These are phyloP conservation scores for Aureoboletus auriporus DNA, from an alignment of 768 basidiomycete species.

Conservation along the genomic window DNA sequence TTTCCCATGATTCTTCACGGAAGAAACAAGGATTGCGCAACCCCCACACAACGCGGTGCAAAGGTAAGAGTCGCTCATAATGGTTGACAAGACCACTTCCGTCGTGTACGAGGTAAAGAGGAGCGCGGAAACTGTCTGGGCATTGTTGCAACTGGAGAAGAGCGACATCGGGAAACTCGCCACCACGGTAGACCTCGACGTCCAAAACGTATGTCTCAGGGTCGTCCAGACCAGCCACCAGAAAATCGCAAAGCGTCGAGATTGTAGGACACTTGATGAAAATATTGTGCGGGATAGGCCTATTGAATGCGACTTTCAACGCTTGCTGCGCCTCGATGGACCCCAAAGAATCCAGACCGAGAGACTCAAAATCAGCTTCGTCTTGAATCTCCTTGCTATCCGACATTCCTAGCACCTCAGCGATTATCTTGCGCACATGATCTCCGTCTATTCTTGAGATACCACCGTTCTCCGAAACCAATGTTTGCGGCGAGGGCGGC, in stretches of 20 bases:
- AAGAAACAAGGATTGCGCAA: constrained; percentile 55
- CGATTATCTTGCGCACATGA: constrained; percentile 38
- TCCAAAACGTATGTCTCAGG: not conserved
- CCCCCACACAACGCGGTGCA: constrained; percentile 57
- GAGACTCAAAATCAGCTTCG: constrained; percentile 41
- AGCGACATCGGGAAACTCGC: constrained; percentile 20
- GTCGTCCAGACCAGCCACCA: constrained; percentile 1
- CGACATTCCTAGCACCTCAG: constrained; percentile 38
- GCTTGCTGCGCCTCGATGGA: constrained; percentile 57
- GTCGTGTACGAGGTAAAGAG: constrained; percentile 68
- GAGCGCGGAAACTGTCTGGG: constrained; percentile 21
- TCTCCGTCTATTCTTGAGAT: not conserved
- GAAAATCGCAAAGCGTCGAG: constrained; percentile 12
- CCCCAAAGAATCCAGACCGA: constrained; percentile 64
- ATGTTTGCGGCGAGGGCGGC: constrained; percentile 36
- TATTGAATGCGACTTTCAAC: constrained; percentile 38
- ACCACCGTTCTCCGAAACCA: constrained; percentile 31
- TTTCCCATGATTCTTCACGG: constrained; percentile 42
- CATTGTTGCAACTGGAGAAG: constrained; percentile 38
- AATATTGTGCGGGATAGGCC: constrained; percentile 42
- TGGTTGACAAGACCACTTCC: constrained; percentile 61
- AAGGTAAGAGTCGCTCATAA: constrained; percentile 41
- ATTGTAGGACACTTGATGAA: constrained; percentile 41
- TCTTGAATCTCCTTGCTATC: constrained; percentile 37
- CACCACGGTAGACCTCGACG: not conserved